phyloP scores from a whole-genome alignment of 2,329 filamentous ascomycete species.

The Pseudogymnoascus sp. region DNA sequence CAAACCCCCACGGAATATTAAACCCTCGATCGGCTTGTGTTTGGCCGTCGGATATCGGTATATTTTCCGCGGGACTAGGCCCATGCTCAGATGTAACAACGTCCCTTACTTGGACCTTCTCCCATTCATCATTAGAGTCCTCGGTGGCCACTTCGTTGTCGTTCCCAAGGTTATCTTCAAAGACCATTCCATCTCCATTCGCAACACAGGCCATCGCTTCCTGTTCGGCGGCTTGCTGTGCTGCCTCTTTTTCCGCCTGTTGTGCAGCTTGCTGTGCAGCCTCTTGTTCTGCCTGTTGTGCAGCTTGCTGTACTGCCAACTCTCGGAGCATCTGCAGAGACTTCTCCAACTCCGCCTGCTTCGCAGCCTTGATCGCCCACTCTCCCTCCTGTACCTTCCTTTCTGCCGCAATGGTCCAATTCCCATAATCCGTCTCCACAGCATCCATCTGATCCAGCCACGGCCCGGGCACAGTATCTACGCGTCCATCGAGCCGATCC shows the following conservation, averaged over 20 bases:
- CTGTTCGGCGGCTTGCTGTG: too few relatives aligned
- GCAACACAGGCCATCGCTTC: conserved; percentile 11
- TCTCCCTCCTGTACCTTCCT: conserved; percentile 64
- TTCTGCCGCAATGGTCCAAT: conserved; percentile 76
- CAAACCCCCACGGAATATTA: background rate
- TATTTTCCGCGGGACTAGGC: background rate
- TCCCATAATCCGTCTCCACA: conserved; percentile 68
- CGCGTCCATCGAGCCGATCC: conserved; percentile 73
- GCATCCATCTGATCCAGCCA: conserved; percentile 86
- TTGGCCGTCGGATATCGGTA: background rate
- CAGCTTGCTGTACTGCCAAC: conserved; percentile 11
- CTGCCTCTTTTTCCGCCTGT: too few relatives aligned
- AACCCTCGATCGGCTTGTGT: background rate
- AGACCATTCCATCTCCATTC: background rate
- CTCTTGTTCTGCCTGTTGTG: too few relatives aligned
- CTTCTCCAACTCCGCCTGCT: conserved; percentile 25
- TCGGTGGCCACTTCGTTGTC: conserved; percentile 8
- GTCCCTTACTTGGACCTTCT: conserved; percentile 6
- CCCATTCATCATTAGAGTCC: conserved; percentile 12
- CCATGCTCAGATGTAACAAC: background rate
- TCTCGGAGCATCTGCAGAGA: conserved; percentile 22
- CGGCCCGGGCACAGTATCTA: conserved; percentile 73
- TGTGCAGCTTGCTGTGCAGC: too few relatives aligned
- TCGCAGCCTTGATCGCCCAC: conserved; percentile 31
- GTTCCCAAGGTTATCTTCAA: conserved; percentile 5